These are phyloP conservation scores for Irpex rosettiformis DNA, from an alignment of 1,284 basidiomycete genomes.

Conservation along the genomic window DNA sequence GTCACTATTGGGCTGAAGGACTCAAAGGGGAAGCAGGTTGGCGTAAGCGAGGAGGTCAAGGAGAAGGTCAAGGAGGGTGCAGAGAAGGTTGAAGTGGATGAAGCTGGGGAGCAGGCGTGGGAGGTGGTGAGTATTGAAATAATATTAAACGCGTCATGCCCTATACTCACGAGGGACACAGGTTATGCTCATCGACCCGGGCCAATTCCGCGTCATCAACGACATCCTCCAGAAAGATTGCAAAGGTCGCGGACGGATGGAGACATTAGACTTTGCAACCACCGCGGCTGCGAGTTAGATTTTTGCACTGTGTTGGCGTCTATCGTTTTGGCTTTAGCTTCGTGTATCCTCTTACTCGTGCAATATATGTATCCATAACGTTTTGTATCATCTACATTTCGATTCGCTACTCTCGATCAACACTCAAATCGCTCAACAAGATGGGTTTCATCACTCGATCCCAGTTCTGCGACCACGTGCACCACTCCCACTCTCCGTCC, in stretches of 20 bases:
- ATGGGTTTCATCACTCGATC: slow-evolving; percentile 61
- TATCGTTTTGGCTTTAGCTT: no score
- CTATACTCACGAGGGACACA: slow-evolving; percentile 27
- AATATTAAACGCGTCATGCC: neutral
- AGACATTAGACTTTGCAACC: slow-evolving; percentile 76
- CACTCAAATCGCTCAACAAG: slow-evolving; percentile 33
- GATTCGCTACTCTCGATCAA: neutral
- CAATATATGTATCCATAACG: neutral
- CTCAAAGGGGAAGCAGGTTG: slow-evolving; percentile 67
- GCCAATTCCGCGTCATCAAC: slow-evolving; percentile 86
- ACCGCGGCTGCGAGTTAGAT: slow-evolving; percentile 41
- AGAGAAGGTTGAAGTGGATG: slow-evolving; percentile 85
- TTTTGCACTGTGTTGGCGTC: no score
- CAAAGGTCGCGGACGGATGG: slow-evolving; percentile 80
- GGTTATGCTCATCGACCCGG: slow-evolving; percentile 91
- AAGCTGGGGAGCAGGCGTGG: slow-evolving; percentile 77
- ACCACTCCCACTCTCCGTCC: slow-evolving; percentile 53
- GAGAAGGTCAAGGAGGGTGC: slow-evolving; percentile 29
- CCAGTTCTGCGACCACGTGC: slow-evolving; percentile 87
- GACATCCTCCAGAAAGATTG: slow-evolving; percentile 90
- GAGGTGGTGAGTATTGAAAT: slow-evolving; percentile 64
- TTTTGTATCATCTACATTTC: neutral
- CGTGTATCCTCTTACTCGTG: neutral
- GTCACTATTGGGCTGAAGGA: slow-evolving; percentile 78
- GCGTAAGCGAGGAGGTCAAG: slow-evolving; percentile 63